Evolutionary conservation across 495 filamentous ascomycete species (phyloP).

Genomic region (Echria macrotheca): DNA sequence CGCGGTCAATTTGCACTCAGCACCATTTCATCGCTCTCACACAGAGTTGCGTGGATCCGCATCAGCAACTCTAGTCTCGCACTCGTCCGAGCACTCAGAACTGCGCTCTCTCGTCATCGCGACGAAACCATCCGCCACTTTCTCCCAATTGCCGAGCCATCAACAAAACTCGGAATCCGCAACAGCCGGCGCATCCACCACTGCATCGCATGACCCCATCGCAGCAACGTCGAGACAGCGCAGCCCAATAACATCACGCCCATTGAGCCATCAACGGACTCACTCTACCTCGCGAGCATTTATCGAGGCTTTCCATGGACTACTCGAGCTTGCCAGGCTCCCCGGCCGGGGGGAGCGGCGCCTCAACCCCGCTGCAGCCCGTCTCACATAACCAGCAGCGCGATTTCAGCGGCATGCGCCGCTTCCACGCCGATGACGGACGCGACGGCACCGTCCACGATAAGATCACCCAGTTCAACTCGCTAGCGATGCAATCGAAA

Average conservation of each 20-base stretch:
- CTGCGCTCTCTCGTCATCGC: not conserved
- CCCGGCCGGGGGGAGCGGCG: constrained; percentile 22
- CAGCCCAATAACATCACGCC: constrained; percentile 7
- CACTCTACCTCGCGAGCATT: too few species aligned
- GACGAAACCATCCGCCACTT: not conserved
- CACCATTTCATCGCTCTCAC: not conserved
- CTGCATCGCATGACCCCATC: constrained; percentile 16
- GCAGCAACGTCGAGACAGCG: not conserved
- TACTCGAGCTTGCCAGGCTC: constrained; percentile 22
- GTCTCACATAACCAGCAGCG: constrained; percentile 72
- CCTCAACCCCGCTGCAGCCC: constrained; percentile 53
- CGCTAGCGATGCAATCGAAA: constrained; percentile 57
- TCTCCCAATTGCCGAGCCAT: not conserved
- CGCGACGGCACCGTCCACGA: constrained; percentile 73
- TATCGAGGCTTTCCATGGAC: constrained; percentile 12
- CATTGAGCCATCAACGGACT: not conserved
- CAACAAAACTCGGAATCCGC: not conserved
- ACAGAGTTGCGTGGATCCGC: too few species aligned
- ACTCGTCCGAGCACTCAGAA: too few species aligned
- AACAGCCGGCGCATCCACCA: constrained; percentile 3
- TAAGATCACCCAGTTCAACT: constrained; percentile 81
- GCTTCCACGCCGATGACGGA: constrained; percentile 27
- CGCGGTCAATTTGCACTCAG: not conserved
- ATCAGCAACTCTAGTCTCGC: too few species aligned
- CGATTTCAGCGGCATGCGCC: constrained; percentile 22